phyloP scores from a whole-genome alignment of 2,329 filamentous ascomycete genomes.

The Xylaria sp. region DNA sequence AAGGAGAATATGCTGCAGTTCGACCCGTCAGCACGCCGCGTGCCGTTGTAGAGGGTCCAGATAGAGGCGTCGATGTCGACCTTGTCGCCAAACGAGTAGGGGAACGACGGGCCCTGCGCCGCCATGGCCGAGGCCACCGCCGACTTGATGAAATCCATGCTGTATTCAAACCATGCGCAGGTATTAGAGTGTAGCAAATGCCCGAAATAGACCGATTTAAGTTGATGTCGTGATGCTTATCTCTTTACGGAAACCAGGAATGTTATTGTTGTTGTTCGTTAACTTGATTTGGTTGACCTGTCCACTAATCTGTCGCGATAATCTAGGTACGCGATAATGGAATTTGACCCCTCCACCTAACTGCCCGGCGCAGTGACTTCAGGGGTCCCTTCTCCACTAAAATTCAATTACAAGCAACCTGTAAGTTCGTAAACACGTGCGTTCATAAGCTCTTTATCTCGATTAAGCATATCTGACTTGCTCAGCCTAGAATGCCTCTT shows the following conservation, averaged over 20 bases:
- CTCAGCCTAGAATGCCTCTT: not conserved
- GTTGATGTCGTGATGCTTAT: slow-evolving; percentile 20
- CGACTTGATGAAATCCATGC: slow-evolving; percentile 98
- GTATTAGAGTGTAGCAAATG: slow-evolving; percentile 21
- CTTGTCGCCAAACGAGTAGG: slow-evolving; percentile 90
- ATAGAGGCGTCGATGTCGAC: slow-evolving; percentile 94
- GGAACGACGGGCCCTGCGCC: slow-evolving; percentile 88
- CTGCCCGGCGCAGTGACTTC: not conserved
- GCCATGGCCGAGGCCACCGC: slow-evolving; percentile 94
- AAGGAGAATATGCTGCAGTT: slow-evolving; percentile 98
- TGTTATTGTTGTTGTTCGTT: slow-evolving; percentile 10
- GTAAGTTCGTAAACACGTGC: too few relatives aligned
- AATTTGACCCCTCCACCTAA: slow-evolving; percentile 33
- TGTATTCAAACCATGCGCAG: slow-evolving; percentile 35
- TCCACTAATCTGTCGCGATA: slow-evolving; percentile 15
- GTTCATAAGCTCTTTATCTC: too few relatives aligned
- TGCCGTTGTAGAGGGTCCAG: slow-evolving; percentile 96
- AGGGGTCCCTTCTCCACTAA: slow-evolving; percentile 10
- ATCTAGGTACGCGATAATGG: not conserved
- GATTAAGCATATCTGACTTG: too few relatives aligned
- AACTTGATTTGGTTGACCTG: slow-evolving; percentile 19
- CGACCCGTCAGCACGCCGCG: slow-evolving; percentile 90
- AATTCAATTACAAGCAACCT: not conserved
- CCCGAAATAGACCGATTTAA: not conserved
- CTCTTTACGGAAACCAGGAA: not conserved